Evolutionary conservation across 2,329 filamentous ascomycete genomes (phyloP).

Genomic region (Hymenoscyphus scutula): DNA sequence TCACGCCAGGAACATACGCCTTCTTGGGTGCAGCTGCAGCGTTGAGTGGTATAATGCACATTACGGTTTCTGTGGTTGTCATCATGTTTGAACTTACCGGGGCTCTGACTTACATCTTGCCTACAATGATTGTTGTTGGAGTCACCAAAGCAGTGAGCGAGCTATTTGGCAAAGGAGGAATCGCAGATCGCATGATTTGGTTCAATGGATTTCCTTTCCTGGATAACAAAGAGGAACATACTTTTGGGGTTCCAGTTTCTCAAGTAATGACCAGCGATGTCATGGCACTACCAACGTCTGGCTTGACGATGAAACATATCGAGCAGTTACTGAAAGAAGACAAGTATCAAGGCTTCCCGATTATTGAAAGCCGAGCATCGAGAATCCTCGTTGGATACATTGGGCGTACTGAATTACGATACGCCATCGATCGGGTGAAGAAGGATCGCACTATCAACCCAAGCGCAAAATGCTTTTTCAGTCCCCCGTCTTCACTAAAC

Average conservation of each 20-base stretch:
- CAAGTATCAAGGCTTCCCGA: slow-evolving; percentile 88
- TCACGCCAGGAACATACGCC: slow-evolving; percentile 95
- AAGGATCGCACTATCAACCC: slow-evolving; percentile 64
- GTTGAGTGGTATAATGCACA: slow-evolving; percentile 95
- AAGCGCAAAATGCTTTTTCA: slow-evolving; percentile 72
- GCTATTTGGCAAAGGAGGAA: slow-evolving; percentile 90
- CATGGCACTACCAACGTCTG: slow-evolving; percentile 69
- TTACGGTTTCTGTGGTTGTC: slow-evolving; percentile 93
- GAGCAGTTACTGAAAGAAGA: slow-evolving; percentile 75
- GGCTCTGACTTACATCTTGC: slow-evolving; percentile 93
- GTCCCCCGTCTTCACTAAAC: slow-evolving; percentile 45
- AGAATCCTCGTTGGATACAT: slow-evolving; percentile 87
- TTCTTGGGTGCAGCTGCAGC: slow-evolving; percentile 91
- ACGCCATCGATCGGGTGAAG: slow-evolving; percentile 79
- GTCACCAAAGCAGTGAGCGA: slow-evolving; percentile 93
- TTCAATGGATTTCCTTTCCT: slow-evolving; percentile 97
- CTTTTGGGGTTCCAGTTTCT: slow-evolving; percentile 91
- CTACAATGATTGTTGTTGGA: slow-evolving; percentile 98
- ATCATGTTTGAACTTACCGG: slow-evolving; percentile 99
- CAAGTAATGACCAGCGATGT: slow-evolving; percentile 81
- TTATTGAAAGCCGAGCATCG: slow-evolving; percentile 70
- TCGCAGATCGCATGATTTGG: slow-evolving; percentile 98
- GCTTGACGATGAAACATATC: slow-evolving; percentile 71
- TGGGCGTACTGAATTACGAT: slow-evolving; percentile 84
- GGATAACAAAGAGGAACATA: slow-evolving; percentile 96